A percentile compares a stretch with the other conserved stretches of the same genome.
phyloP scores from a whole-genome alignment of 495 filamentous ascomycete genomes.

The Clavariopsis aquatica region DNA sequence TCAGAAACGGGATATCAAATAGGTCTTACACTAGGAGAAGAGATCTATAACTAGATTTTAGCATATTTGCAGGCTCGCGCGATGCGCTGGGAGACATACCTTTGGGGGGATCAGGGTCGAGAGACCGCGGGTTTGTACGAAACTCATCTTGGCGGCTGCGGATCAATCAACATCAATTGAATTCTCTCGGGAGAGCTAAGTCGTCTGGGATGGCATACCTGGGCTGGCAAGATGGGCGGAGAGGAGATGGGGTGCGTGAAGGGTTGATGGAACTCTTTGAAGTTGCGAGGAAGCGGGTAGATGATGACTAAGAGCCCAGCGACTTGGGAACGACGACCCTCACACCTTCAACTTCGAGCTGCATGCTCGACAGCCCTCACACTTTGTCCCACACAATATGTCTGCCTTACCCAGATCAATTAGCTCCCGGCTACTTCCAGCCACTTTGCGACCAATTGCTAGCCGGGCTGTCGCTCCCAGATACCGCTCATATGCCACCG shows the following conservation, averaged over 20 bases:
- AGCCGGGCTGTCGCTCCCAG: constrained; percentile 4
- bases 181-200: not conserved
- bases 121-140: constrained; percentile 80
- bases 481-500: constrained; percentile 30
- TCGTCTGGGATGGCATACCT: constrained; percentile 19
- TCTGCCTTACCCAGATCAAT: constrained; percentile 38
- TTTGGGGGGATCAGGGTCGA: constrained; percentile 98
- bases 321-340: not conserved
- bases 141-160: constrained; percentile 75
- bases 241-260: constrained; percentile 21
- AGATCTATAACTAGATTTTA: constrained; percentile 57
- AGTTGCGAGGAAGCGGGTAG: not conserved
- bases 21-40: constrained; percentile 85
- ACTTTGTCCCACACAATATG: constrained; percentile 27
- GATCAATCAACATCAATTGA: constrained; percentile 31
- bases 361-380: not conserved
- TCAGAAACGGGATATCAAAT: constrained; percentile 19
- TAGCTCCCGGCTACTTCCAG: constrained; percentile 32
- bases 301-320: constrained; percentile 2
- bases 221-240: constrained; percentile 31
- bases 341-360: constrained; percentile 2
- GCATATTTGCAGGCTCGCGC: constrained; percentile 33
- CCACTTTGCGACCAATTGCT: constrained; percentile 18
- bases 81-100: constrained; percentile 55
- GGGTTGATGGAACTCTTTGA: constrained; percentile 12